Conservation (phyloP, 2,329 filamentous ascomycete species). For the Helotiales sp. region DNA sequence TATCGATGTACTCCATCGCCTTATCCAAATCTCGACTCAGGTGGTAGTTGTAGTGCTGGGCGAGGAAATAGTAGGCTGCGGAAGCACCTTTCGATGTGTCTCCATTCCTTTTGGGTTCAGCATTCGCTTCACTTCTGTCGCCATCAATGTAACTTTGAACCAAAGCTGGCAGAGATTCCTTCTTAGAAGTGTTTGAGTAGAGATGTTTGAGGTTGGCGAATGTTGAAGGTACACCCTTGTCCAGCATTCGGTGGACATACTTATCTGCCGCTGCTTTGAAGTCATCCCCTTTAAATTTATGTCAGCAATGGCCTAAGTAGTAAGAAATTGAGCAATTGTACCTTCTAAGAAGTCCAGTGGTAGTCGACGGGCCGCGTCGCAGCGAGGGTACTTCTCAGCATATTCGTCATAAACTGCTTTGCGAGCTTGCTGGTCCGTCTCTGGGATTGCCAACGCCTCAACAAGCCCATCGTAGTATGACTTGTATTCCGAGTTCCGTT, state of each 20-base stretch:
- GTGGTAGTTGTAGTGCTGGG: conserved; percentile 95
- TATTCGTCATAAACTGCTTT: conserved; percentile 83
- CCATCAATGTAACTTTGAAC: conserved; percentile 78
- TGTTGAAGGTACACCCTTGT: conserved; percentile 91
- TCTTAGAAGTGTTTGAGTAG: conserved; percentile 80
- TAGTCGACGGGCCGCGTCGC: conserved; percentile 83
- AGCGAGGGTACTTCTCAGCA: conserved; percentile 78
- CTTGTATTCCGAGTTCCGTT: conserved; percentile 86
- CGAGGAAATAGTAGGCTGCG: conserved; percentile 88
- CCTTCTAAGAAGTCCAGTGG: conserved; percentile 87
- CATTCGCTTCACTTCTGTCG: conserved; percentile 50
- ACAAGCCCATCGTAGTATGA: conserved; percentile 83
- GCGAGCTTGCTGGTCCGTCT: conserved; percentile 64
- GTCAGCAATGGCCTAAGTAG: conserved; percentile 24
- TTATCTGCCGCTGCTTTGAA: conserved; percentile 78
- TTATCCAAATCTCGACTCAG: conserved; percentile 82
- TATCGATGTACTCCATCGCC: conserved; percentile 82
- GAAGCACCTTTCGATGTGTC: conserved; percentile 69
- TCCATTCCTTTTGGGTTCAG: conserved; percentile 49
- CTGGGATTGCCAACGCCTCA: conserved; percentile 66
- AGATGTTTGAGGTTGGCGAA: conserved; percentile 97
- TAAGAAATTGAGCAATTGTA: conserved; percentile 39
- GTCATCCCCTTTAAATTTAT: conserved; percentile 64
- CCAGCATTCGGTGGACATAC: conserved; percentile 84
- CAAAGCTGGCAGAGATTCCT: conserved; percentile 73